Percentiles rank a stretch among this genome's conserved stretches.
phyloP scores from a whole-genome alignment of 768 basidiomycete species.

The Nidularia pulvinata region DNA sequence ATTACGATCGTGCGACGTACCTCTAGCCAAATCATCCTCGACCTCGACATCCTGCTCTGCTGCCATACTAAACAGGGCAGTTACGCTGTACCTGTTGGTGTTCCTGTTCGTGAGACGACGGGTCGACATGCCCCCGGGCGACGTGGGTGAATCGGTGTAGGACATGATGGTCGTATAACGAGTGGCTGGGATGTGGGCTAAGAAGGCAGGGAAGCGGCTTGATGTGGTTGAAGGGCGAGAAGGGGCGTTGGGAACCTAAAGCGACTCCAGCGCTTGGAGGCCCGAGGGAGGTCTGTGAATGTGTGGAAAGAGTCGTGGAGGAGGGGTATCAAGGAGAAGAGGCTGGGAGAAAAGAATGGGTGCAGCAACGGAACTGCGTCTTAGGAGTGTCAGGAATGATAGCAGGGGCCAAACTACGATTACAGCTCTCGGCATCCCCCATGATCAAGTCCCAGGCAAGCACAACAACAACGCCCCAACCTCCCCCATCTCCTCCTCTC shows the following conservation, averaged over 20 bases:
- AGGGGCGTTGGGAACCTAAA: slow-evolving; percentile 18
- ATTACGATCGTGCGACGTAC: slow-evolving; percentile 40
- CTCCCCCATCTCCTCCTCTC: too few relatives aligned
- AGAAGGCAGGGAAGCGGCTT: slow-evolving; percentile 10
- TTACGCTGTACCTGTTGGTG: slow-evolving; percentile 96
- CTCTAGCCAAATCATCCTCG: slow-evolving; percentile 94
- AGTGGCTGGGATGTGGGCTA: slow-evolving; percentile 12
- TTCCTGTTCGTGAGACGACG: slow-evolving; percentile 89
- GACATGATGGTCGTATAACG: slow-evolving; percentile 49
- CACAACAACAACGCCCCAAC: too few relatives aligned
- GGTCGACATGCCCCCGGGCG: slow-evolving; percentile 65
- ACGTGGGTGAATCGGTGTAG: slow-evolving; percentile 58
- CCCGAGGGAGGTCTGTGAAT: slow-evolving; percentile 17
- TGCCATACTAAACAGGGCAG: slow-evolving; percentile 95
- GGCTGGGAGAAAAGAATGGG: slow-evolving; percentile 13
- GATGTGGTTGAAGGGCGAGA: slow-evolving; percentile 6
- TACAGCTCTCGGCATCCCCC: slow-evolving; percentile 15
- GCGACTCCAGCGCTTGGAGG: slow-evolving; percentile 46
- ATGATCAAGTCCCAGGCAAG: background rate
- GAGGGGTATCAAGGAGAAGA: slow-evolving; percentile 34
- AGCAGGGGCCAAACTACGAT: background rate
- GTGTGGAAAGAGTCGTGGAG: slow-evolving; percentile 15
- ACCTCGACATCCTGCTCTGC: slow-evolving; percentile 99
- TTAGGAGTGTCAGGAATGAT: background rate
- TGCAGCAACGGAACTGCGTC: background rate